Evolutionary conservation across 495 filamentous ascomycete species (phyloP), one percentile per base, ranked within the genome.

Genomic region (Oidiodendron maius): DNA sequence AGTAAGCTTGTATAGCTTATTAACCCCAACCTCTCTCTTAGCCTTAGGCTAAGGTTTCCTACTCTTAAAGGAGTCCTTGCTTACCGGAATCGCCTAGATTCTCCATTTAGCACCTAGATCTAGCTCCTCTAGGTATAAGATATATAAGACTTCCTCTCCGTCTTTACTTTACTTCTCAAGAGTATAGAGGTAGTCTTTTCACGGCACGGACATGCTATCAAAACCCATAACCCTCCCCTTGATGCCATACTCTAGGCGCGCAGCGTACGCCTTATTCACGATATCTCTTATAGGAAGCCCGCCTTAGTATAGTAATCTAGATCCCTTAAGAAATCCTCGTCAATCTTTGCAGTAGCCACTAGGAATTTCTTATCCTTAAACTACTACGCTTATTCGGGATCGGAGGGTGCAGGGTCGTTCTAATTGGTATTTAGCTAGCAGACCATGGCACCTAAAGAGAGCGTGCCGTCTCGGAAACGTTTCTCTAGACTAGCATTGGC

Each of bases 141-240:
- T 91, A 65, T 96, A 97, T n/a, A 89, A 67, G 4, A 88, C 79
- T 59, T 76, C 76, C 0, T 66, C 64, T 10, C 64, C 64, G 2
- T 59, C 61, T 2, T 59, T 62, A 18, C 71, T 70, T 48, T 82
- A 71, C 48, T 76, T 74, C 69, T 98, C 94, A 20, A 97, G 77
- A 32, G 77, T 81, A 68, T 95, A 96, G 13, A 98, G 74, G 58
- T 98, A 94, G 59, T 96, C 91, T 62, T 91, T 89, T 94, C 93
- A 98, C 9, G 93, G 94, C 46, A 88, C 78, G 32, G 83, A 77
- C 45, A 78, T 78, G 10, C 82, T 71, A 44, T 83, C 76, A 17
- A 97, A 71, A 4, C 96, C 82, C 58, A 97, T 69, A 42, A 98
- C 82, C 32, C 84, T 78, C 34, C 91, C 93, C 49, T 80, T 66